Evolutionary conservation across 352 stramenopile species (phyloP), one percentile per base, ranked within the genome.

Genomic region (Phytophthora sansomeana): DNA sequence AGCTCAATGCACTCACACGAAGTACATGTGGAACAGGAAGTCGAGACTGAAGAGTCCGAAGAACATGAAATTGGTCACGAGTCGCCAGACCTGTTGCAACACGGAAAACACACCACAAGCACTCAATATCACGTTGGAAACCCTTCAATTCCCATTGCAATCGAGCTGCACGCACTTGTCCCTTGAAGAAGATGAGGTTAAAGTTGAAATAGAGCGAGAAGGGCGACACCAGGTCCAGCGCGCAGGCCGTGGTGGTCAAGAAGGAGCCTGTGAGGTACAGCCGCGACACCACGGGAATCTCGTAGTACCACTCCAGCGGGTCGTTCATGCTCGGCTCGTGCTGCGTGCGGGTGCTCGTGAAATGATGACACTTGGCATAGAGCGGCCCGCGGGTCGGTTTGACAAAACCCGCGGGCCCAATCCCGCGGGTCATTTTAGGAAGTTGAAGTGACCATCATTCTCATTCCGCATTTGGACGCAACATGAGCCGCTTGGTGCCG

Each of bases 21-120:
- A 99, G 83, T 99, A 99, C 97, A 99, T 99, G 84, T 99, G 97
- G 79, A 99, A 99, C 39, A 99, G 77, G 75, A 99, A 99, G 67
- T 99, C 97, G 39, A 99, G 85, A 48, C 93, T 98, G 63, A 99
- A 99, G 52, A 98, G 90, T 17, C 98, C 98, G 78, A 99, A 99
- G 88, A 99, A 99, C 43, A 99, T 77, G 81, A 99, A 99, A 48
- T 97, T 99, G 50, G 96, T 99, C 52, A 99, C 63, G 19, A 99
- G 77, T 49, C 98, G 83, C 97, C 97, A 99, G 29, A 96, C 72
- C 87, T 96, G 55, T 43, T 61, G 32, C 43, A 58, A 44, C 39
- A 19, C 9, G 19, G 9, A 14, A 17, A 3, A 39, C 17, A 59
- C 4, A 50, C 3, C 43, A 8, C 28, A 46, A 10, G 13, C 35